These are phyloP conservation scores for Fusarium sororula DNA, from an alignment of 2,329 filamentous ascomycete species.

Conservation along the genomic window DNA sequence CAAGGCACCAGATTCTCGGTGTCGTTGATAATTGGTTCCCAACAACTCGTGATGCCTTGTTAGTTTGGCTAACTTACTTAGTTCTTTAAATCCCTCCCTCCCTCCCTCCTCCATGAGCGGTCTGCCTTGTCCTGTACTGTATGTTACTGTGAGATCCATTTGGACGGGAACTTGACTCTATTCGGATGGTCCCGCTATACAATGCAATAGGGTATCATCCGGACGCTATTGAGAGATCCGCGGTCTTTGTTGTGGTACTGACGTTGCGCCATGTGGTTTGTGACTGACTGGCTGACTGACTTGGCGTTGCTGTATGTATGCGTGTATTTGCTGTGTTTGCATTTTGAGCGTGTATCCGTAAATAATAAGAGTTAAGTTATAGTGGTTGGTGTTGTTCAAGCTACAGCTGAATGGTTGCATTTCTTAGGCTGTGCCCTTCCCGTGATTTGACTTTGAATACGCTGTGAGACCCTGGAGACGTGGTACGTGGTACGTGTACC, in stretches of 20 bases:
- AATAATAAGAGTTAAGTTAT: not conserved
- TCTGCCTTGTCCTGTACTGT: constrained; percentile 8
- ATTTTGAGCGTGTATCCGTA: not conserved
- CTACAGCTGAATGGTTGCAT: not conserved
- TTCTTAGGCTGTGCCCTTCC: not conserved
- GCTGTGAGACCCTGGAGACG: not conserved
- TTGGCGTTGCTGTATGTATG: not conserved
- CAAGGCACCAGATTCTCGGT: constrained; percentile 11
- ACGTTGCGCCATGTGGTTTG: constrained; percentile 8
- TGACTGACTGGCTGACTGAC: not conserved
- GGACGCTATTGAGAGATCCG: constrained; percentile 16
- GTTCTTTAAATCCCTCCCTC: not conserved
- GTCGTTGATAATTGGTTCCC: constrained; percentile 21
- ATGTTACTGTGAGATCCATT: constrained; percentile 17
- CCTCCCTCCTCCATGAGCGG: constrained; percentile 10
- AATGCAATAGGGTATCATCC: constrained; percentile 21
- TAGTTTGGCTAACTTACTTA: not conserved
- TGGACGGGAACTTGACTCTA: constrained; percentile 10
- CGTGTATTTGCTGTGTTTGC: not conserved
- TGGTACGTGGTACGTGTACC: constrained; percentile 21
- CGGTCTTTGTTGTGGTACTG: constrained; percentile 11
- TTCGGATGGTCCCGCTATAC: constrained; percentile 23
- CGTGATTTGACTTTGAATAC: not conserved
- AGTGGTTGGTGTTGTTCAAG: not conserved
- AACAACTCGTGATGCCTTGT: constrained; percentile 15